Evolutionary conservation across 2,329 filamentous ascomycete genomes (phyloP), one percentile per base, ranked within the genome.

Genomic region (Aspergillus nomiae): DNA sequence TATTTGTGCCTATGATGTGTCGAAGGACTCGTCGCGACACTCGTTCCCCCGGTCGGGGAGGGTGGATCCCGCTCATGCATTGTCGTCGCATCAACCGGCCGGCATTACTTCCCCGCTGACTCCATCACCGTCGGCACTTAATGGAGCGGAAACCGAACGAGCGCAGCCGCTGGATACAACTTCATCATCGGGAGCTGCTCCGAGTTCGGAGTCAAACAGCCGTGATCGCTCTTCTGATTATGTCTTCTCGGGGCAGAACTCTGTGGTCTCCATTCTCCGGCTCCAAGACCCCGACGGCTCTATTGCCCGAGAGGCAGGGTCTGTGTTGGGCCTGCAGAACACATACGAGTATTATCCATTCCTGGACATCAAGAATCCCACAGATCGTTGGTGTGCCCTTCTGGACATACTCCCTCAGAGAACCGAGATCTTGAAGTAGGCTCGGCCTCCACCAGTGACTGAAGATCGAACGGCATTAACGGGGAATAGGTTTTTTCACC

Each of bases 211-310:
- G 11, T 54, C 51, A 30, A 21, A n/a, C 2, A 24, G 32, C 12
- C 19, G 28, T 24, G 19, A 24, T 54, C 51, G 51, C 30, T 34
- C 57, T 9, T 67, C 67, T 50, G 65, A 68, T 36, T 70, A 72
- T 63, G 65, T 72, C 4, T 76, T 69, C 32, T 73, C 73, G 0
- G 74, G 74, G 3, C 73, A 75, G 56, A 74, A 74, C 32, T 74
- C 74, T 5, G 65, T 76, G 6, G 63, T 74, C 9, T 76, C 73
- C 1, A 71, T 76, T 4, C 59, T 75, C 28, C 69, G 73, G 6
- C 60, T 67, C 19, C 64, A 67, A 24, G 67, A 71, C 59, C 66
- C 65, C 3, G 69, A 71, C 62, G 73, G 70, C 32, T 69, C 68
- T 1, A 69, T 74, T 63, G 67, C 69, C 4, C 68, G 66, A 1